Evolutionary conservation across 768 basidiomycete genomes (phyloP).

Genomic region (Basidioascus undulatus): DNA sequence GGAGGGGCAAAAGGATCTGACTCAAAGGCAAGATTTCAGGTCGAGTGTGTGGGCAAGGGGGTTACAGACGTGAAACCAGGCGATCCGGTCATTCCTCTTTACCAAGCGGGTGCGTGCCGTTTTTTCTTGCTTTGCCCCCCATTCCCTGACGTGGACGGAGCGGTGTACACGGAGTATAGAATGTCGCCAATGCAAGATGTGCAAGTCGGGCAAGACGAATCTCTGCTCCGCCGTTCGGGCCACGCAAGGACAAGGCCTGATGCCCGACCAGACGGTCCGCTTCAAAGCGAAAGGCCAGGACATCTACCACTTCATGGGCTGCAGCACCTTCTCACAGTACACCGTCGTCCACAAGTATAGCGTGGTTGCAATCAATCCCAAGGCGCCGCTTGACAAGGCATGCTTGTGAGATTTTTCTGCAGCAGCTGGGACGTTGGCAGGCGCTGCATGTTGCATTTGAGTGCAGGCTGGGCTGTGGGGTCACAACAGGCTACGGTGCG

Average conservation of each 20-base stretch:
- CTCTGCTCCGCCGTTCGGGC: conserved; percentile 55
- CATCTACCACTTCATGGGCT: conserved; percentile 93
- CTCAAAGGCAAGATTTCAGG: too few species aligned
- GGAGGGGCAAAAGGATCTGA: too few species aligned
- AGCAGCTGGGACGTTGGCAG: too few species aligned
- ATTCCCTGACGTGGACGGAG: too few species aligned
- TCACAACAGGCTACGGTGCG: conserved; percentile 96
- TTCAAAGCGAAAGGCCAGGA: conserved; percentile 74
- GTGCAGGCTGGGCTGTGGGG: conserved; percentile 52
- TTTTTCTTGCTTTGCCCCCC: too few species aligned
- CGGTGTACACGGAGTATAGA: conserved; percentile 30
- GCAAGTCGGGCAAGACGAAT: conserved; percentile 99
- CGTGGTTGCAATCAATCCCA: conserved; percentile 72
- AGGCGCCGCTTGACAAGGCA: conserved; percentile 83
- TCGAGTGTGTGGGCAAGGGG: conserved; percentile 86
- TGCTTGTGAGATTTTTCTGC: too few species aligned
- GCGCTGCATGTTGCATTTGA: too few species aligned
- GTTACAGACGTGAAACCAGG: conserved; percentile 58
- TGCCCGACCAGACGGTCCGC: conserved; percentile 72
- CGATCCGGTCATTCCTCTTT: conserved; percentile 96
- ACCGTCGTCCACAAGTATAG: conserved; percentile 93
- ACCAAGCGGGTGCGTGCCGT: too few species aligned
- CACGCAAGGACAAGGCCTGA: conserved; percentile 79
- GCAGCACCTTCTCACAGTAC: conserved; percentile 97
- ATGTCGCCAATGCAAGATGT: conserved; percentile 94